These are phyloP conservation scores for Aspergillus saccharolyticus DNA, from an alignment of 495 filamentous ascomycete species.

Conservation along the genomic window DNA sequence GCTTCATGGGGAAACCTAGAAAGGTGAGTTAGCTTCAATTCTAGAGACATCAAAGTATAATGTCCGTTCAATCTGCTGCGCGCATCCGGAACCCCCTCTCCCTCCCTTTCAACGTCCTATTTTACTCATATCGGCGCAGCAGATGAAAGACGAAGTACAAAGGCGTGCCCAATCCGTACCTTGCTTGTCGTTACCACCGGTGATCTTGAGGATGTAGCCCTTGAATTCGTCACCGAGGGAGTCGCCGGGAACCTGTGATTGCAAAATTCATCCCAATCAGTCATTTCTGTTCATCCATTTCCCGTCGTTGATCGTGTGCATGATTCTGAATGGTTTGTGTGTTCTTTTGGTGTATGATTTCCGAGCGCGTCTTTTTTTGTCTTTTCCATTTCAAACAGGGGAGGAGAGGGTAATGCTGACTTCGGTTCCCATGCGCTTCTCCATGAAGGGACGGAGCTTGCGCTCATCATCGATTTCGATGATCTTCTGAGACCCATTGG, in stretches of 20 bases:
- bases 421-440: conserved; percentile 95
- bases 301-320: conserved; percentile 6
- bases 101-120: background rate
- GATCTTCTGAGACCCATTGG: conserved; percentile 98
- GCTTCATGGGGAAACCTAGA: conserved; percentile 96
- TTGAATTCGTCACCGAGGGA: conserved; percentile 97
- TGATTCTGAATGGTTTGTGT: background rate
- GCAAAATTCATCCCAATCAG: conserved; percentile 35
- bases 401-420: conserved; percentile 47
- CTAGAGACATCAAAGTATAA: background rate
- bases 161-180: conserved; percentile 36
- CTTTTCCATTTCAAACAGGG: background rate
- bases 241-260: conserved; percentile 61
- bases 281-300: conserved; percentile 23
- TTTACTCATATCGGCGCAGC: background rate
- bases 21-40: conserved; percentile 24
- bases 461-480: conserved; percentile 99
- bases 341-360: conserved; percentile 6
- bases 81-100: background rate
- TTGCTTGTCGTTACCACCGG: conserved; percentile 99
- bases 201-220: conserved; percentile 87
- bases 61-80: background rate
- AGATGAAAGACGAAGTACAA: background rate
- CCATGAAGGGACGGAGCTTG: conserved; percentile 80
- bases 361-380: background rate